These are phyloP conservation scores for Nicotiana tabacum DNA, from an alignment of 257 asterid species.

Conservation along the genomic window DNA sequence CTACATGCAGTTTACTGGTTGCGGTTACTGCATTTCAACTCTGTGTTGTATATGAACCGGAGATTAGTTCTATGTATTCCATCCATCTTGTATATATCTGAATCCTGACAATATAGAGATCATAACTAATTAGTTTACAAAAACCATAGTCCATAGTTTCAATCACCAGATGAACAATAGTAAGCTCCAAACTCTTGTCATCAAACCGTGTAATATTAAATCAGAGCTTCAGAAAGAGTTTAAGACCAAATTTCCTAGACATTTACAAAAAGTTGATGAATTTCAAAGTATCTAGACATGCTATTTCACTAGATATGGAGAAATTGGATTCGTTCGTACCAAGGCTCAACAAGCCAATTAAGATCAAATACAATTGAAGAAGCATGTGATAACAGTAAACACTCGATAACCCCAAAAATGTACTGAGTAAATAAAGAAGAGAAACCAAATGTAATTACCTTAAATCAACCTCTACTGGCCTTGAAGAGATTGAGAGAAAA, in stretches of 20 bases:
- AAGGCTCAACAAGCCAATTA: background rate
- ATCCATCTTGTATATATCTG: background rate
- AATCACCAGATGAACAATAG: background rate
- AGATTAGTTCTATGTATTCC: background rate
- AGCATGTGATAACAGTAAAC: background rate
- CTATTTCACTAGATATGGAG: background rate
- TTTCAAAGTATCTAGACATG: background rate
- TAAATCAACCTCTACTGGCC: background rate
- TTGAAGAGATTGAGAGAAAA: background rate
- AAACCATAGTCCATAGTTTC: background rate
- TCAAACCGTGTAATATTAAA: background rate
- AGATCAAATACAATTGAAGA: background rate
- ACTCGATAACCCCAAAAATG: background rate
- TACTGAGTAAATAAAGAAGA: background rate
- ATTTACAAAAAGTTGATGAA: background rate
- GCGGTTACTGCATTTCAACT: background rate
- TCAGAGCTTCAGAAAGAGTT: background rate
- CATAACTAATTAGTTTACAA: too few species aligned
- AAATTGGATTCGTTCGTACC: background rate
- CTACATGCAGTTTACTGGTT: background rate
- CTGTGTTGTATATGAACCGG: background rate
- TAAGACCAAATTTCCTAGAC: background rate
- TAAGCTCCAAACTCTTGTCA: background rate
- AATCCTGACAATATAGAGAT: background rate
- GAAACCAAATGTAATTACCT: background rate